Conservation (phyloP, 75 land plant species). For the Pinus taeda region DNA sequence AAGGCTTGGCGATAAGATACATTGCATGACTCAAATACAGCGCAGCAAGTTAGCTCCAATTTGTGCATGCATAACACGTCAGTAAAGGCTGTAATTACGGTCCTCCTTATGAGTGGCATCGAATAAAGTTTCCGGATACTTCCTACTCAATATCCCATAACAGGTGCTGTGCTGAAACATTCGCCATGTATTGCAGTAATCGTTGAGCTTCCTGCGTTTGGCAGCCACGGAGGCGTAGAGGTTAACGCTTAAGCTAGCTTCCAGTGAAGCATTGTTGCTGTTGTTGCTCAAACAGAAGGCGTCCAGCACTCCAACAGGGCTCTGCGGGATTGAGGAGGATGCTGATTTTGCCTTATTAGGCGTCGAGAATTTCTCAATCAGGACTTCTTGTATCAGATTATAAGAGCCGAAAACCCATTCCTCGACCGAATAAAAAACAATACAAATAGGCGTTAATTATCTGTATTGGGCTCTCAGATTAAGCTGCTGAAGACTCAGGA, state of each 20-base stretch:
- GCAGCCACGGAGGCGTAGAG: constrained; percentile 9
- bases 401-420: not conserved
- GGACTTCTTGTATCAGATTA: not conserved
- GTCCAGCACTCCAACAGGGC: constrained; percentile 57
- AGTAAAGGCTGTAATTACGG: too few relatives aligned
- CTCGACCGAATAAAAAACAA: not conserved
- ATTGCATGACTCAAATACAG: too few relatives aligned
- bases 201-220: constrained; percentile 9
- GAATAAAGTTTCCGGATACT: too few relatives aligned
- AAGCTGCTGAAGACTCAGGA: not conserved
- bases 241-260: not conserved
- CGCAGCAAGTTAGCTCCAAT: too few relatives aligned
- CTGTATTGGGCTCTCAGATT: not conserved
- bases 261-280: not conserved
- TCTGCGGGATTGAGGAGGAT: constrained; percentile 26
- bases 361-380: not conserved
- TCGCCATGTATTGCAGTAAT: not conserved
- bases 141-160: too few relatives aligned
- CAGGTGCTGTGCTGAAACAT: not conserved
- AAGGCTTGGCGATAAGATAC: too few relatives aligned
- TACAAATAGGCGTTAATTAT: not conserved
- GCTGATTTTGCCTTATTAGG: not conserved
- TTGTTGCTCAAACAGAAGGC: constrained; percentile 8
- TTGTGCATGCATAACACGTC: too few relatives aligned
- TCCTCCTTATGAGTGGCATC: too few relatives aligned